A percentile compares a stretch with the other conserved stretches of the same genome.
phyloP scores from a whole-genome alignment of 306 rosid genomes.

The Cyamopsis tetragonoloba region DNA sequence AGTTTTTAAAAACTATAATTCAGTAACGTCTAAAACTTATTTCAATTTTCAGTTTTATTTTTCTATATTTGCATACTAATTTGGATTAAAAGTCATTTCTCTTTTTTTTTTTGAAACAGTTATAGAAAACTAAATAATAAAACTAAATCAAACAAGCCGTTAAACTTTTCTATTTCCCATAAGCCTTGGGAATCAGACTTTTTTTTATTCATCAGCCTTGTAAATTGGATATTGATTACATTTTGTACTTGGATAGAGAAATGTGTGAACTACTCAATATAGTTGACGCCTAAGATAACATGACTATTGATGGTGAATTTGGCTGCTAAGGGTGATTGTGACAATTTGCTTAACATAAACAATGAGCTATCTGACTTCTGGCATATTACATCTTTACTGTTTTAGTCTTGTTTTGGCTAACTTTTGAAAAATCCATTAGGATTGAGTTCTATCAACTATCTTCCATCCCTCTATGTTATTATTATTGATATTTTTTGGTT shows the following conservation, averaged over 20 bases:
- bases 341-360: background rate
- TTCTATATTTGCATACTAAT: no score
- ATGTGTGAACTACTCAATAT: background rate
- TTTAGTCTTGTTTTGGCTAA: background rate
- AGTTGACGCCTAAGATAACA: background rate
- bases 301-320: background rate
- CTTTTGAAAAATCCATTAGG: background rate
- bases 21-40: no score
- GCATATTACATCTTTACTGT: background rate
- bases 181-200: no score
- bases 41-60: no score
- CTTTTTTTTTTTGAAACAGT: no score
- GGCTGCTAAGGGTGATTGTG: background rate
- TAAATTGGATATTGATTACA: background rate
- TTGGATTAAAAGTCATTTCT: no score
- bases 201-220: no score
- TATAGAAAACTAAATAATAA: no score
- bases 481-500: conserved; percentile 1
- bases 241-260: background rate
- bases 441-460: background rate
- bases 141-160: no score
- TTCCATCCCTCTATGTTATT: background rate
- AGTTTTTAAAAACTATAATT: no score
- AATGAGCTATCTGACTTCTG: background rate
- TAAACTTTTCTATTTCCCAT: background rate